phyloP scores from a whole-genome alignment of 1,284 basidiomycete genomes.

The Pterulicium gracile region DNA sequence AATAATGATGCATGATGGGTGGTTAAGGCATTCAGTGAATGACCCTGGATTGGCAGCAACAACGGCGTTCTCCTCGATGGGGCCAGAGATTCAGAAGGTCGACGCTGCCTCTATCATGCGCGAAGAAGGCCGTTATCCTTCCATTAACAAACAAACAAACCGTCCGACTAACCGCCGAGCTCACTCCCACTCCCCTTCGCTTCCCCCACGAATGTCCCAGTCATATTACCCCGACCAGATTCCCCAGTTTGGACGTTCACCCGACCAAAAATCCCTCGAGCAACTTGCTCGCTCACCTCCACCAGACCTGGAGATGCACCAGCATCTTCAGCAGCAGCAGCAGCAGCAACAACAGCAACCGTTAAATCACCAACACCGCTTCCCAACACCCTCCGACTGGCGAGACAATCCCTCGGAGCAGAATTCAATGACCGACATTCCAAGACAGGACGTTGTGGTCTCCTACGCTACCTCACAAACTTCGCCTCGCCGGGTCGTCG shows the following conservation, averaged over 20 bases:
- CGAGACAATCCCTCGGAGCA: slow-evolving; percentile 15
- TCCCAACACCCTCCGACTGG: neutral
- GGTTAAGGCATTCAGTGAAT: too few relatives aligned
- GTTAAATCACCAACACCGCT: neutral
- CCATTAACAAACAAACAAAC: neutral
- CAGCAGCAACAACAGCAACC: neutral
- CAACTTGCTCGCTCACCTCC: slow-evolving; percentile 11
- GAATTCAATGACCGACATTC: slow-evolving; percentile 10
- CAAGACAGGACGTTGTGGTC: slow-evolving; percentile 11
- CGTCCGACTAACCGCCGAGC: neutral
- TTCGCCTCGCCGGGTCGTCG: slow-evolving; percentile 30
- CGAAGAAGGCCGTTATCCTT: neutral
- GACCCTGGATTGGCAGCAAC: too few relatives aligned
- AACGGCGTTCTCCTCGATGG: too few relatives aligned
- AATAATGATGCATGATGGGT: too few relatives aligned
- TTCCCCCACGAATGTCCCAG: neutral
- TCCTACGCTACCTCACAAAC: slow-evolving; percentile 31
- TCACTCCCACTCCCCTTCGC: slow-evolving; percentile 1
- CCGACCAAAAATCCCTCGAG: too few relatives aligned
- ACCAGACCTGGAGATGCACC: slow-evolving; percentile 12
- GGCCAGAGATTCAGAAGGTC: neutral
- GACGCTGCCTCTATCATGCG: neutral
- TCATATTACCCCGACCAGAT: neutral
- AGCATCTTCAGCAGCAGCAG: neutral
- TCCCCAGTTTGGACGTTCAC: too few relatives aligned